Conservation (phyloP, 495 filamentous ascomycete genomes). For the Chaetomium tenue region DNA sequence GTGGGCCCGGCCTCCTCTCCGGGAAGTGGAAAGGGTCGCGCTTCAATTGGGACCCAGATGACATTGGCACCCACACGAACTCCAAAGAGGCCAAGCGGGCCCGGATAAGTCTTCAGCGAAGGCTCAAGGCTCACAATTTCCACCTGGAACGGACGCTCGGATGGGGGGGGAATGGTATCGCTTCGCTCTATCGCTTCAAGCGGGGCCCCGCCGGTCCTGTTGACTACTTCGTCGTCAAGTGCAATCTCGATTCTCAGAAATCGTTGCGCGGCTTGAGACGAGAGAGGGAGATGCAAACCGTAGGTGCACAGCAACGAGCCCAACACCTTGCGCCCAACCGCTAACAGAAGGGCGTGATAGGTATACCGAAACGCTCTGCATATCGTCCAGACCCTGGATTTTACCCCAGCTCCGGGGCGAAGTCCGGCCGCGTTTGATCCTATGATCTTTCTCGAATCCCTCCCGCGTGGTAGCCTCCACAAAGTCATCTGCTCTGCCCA, state of each 20-base stretch:
- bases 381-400: neutral
- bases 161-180: conserved; percentile 5
- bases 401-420: neutral
- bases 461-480: neutral
- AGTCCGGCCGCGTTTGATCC: too few species aligned
- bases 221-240: neutral
- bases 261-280: too few species aligned
- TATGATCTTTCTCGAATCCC: neutral
- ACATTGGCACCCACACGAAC: neutral
- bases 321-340: too few species aligned
- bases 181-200: neutral
- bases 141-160: neutral
- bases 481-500: neutral
- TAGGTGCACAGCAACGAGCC: neutral
- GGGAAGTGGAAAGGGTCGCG: too few species aligned
- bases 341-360: neutral
- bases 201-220: neutral
- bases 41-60: neutral
- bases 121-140: neutral
- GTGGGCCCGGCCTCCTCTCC: too few species aligned
- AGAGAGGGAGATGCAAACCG: neutral
- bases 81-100: neutral
- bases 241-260: neutral
- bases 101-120: neutral
- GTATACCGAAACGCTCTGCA: neutral